Base-by-base conservation (phyloP, 176 grass and related monocot species). In the Carex myosuroides region DNA sequence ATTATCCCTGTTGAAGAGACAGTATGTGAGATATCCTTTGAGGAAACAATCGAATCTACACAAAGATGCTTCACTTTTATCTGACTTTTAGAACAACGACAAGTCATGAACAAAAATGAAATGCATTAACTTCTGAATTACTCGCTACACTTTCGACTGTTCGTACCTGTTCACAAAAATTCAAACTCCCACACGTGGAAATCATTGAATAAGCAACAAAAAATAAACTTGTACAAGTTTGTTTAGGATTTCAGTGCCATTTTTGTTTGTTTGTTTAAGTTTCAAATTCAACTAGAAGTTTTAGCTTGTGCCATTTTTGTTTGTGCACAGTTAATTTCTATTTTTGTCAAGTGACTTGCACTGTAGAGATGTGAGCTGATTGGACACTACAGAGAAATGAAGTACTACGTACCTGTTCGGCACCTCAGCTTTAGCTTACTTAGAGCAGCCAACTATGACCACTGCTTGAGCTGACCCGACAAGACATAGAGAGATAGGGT, bases 241-340 rank as follows among this genome's bases (percentile, higher is more conserved):
- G 3, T 76, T 55, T 18, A 8, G 21, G 48, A 55, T 55, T 76
- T 76, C 72, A 76, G 72, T 76, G 72, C 72, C 72, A 32, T 76
- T 4, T 30, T 76, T 53, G 46, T 54, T 53, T 54, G 71, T 53
- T 76, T 13, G 48, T 55, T 0, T 2, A 50, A 2, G 46, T 50
- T 50, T 1, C 8, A 50, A 50, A 50, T 50, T 50, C 46, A 50
- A 50, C 46, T 50, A 11, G 2, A 12, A 50, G 46, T 29, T 29
- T 29, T 24, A 24, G 24, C 24, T 24, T 24, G 24, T 24, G 24
- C 24, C 24, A 24, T 24, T 24, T 24, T 24, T 24, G 24, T 24
- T 24, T 9, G 44, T 46, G 44, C 8, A 46, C 8, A 10, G 44
- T 46, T 46, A 46, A 46, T 46, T 46, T 46, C 8, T 46, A 46